Percentiles rank a stretch among this genome's conserved stretches.
phyloP scores from a whole-genome alignment of 257 asterid genomes.

The Solanum clarkiae region DNA sequence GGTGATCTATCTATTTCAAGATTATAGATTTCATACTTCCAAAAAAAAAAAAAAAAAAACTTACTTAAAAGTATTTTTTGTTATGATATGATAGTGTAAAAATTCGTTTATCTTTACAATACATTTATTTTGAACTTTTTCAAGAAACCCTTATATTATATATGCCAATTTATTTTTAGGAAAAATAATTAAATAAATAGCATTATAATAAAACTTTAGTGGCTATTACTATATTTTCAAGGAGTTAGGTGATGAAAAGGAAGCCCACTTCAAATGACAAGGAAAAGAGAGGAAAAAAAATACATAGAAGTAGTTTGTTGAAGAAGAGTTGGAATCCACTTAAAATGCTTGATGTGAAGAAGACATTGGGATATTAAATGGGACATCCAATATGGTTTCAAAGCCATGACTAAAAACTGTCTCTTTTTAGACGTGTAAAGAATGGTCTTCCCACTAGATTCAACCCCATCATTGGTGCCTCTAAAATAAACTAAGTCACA shows the following conservation, averaged over 20 bases:
- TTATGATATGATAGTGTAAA: background rate
- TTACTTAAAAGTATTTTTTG: background rate
- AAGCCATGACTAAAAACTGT: slow-evolving; percentile 7
- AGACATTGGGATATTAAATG: slow-evolving; percentile 27
- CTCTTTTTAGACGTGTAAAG: slow-evolving; percentile 53
- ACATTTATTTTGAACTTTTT: background rate
- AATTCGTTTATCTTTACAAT: background rate
- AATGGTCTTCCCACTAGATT: slow-evolving; percentile 52
- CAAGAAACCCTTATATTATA: background rate
- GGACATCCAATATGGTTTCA: slow-evolving; percentile 26
- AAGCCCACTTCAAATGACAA: slow-evolving; percentile 23
- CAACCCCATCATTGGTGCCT: slow-evolving; percentile 36
- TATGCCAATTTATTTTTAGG: too few species aligned
- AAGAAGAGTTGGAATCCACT: slow-evolving; percentile 69
- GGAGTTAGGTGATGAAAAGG: slow-evolving; percentile 61
- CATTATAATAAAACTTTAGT: background rate
- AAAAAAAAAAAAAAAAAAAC: background rate
- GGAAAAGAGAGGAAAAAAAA: background rate
- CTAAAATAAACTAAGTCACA: slow-evolving; percentile 24
- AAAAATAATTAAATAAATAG: background rate
- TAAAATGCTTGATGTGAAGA: slow-evolving; percentile 38
- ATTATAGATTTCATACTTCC: background rate
- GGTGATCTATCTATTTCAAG: background rate
- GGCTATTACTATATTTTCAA: background rate
- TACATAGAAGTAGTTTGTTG: slow-evolving; percentile 12